These are phyloP conservation scores for Epipyxis sp. DNA, from an alignment of 108 stramenopile genomes.

Conservation along the genomic window DNA sequence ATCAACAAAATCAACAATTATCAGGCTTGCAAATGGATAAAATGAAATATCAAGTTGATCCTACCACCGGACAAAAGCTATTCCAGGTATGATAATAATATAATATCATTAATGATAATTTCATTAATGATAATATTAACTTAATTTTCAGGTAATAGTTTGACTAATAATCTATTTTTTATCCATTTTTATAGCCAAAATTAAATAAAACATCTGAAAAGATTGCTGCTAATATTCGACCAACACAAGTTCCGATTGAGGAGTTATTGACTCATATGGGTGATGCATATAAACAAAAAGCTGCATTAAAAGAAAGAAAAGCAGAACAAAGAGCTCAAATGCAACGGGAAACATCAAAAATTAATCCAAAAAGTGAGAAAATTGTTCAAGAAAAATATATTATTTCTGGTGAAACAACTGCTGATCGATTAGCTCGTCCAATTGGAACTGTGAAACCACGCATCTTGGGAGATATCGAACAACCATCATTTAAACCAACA, in stretches of 20 bases:
- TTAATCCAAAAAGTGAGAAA: not conserved
- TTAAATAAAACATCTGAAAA: not conserved
- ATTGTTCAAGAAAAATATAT: not conserved
- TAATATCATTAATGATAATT: not conserved
- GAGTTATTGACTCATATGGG: not conserved
- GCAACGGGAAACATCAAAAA: not conserved
- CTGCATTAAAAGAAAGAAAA: not conserved
- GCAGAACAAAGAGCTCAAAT: not conserved
- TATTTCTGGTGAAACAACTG: not conserved
- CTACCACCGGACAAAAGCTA: not conserved
- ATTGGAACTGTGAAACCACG: not conserved
- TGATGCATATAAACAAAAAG: not conserved
- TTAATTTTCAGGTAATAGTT: not conserved
- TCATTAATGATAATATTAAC: not conserved
- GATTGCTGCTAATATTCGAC: not conserved
- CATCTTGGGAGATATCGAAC: not conserved
- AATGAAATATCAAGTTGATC: no score
- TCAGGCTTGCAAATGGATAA: not conserved
- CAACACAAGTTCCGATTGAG: not conserved
- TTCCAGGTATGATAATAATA: not conserved
- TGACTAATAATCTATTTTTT: not conserved
- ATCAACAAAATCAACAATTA: not conserved
- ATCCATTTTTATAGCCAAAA: not conserved
- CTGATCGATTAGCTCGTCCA: not conserved
- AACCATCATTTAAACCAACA: not conserved